A percentile compares a stretch with the other conserved stretches of the same genome.
phyloP scores from a whole-genome alignment of 2,329 filamentous ascomycete species.

The Aspergillus sojae region DNA sequence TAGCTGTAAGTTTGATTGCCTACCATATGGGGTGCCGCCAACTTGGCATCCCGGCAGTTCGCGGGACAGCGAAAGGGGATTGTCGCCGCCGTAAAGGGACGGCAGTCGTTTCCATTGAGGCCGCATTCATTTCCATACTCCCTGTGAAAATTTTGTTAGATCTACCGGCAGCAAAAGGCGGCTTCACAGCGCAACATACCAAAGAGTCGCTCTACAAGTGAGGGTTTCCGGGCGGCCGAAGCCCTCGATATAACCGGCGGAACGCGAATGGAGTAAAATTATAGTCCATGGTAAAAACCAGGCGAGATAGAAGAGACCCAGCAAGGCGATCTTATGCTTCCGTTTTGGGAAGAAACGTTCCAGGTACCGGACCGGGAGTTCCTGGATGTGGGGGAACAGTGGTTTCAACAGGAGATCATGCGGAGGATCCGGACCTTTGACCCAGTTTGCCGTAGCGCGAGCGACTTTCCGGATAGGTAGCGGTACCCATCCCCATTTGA shows the following conservation, averaged over 20 bases:
- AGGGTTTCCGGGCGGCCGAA: conserved; percentile 50
- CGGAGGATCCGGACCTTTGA: conserved; percentile 52
- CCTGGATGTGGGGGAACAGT: conserved; percentile 50
- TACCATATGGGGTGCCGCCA: conserved; percentile 55
- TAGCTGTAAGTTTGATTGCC: conserved; percentile 57
- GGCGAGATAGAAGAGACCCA: conserved; percentile 46
- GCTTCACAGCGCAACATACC: conserved; percentile 32
- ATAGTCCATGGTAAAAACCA: conserved; percentile 54
- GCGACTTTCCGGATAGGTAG: conserved; percentile 48
- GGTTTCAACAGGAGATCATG: conserved; percentile 49
- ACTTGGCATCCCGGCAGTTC: conserved; percentile 50
- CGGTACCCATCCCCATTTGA: conserved; percentile 53
- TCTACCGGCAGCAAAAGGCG: no score
- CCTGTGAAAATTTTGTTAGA: conserved; percentile 29
- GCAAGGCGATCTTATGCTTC: conserved; percentile 47
- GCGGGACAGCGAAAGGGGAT: conserved; percentile 61
- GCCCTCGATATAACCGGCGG: conserved; percentile 51
- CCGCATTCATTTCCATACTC: conserved; percentile 52
- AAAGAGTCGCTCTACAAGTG: conserved; percentile 50
- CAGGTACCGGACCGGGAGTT: conserved; percentile 48
- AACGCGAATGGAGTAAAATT: conserved; percentile 48
- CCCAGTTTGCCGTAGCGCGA: conserved; percentile 47
- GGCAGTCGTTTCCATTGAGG: conserved; percentile 58
- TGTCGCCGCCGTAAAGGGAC: conserved; percentile 56
- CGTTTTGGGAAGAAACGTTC: conserved; percentile 49